phyloP scores from a whole-genome alignment of 2,329 filamentous ascomycete species.

The Verticillium isaacii region DNA sequence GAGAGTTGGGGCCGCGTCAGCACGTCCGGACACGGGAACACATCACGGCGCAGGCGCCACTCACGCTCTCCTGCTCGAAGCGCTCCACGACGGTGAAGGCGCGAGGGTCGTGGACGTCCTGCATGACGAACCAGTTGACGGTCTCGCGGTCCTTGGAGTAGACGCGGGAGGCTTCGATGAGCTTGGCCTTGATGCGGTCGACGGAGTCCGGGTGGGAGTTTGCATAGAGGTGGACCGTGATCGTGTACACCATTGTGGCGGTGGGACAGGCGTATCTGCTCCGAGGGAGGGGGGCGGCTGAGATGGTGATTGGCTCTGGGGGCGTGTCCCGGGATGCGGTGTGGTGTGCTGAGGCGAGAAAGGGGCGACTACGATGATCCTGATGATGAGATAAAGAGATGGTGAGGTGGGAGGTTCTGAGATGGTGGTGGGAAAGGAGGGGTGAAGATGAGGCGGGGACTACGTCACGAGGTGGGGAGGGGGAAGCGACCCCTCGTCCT shows the following conservation, averaged over 20 bases:
- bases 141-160: conserved; percentile 71
- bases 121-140: conserved; percentile 72
- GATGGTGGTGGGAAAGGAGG: neutral
- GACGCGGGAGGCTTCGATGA: conserved; percentile 68
- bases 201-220: conserved; percentile 61
- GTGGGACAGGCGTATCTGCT: neutral
- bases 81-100: conserved; percentile 74
- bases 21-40: neutral
- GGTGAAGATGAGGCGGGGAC: neutral
- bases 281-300: neutral
- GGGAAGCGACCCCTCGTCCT: neutral
- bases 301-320: neutral
- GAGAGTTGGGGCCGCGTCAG: neutral
- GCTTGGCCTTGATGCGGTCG: conserved; percentile 64
- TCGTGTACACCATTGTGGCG: conserved; percentile 60
- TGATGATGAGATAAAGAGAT: neutral
- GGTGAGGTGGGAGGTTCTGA: neutral
- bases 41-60: conserved; percentile 17
- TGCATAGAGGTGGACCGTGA: conserved; percentile 65
- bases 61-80: conserved; percentile 60
- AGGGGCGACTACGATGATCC: neutral
- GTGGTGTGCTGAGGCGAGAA: neutral
- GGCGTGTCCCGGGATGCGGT: neutral
- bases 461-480: neutral
- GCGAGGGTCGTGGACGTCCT: conserved; percentile 61